Evolutionary conservation across 306 rosid species (phyloP).

Genomic region (Dalbergia cochinchinensis): DNA sequence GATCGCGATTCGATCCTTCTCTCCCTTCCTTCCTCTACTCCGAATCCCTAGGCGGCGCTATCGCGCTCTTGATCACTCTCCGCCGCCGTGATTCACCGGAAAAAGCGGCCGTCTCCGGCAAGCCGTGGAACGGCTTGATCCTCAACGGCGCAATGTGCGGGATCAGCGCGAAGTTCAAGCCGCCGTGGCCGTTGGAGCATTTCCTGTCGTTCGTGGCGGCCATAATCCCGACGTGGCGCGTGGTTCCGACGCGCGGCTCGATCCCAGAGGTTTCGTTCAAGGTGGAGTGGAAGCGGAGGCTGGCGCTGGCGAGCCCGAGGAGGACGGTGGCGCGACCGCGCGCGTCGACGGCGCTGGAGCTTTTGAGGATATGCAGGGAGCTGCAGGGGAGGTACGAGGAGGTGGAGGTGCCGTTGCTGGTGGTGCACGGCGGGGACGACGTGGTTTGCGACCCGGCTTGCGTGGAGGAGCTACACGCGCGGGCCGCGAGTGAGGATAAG

Average conservation of each 20-base stretch:
- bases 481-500: constrained; percentile 85
- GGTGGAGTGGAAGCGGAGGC: constrained; percentile 84
- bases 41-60: constrained; percentile 96
- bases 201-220: constrained; percentile 75
- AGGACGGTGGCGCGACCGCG: constrained; percentile 75
- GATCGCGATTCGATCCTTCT: constrained; percentile 59
- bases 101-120: background rate
- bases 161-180: constrained; percentile 89
- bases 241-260: constrained; percentile 92
- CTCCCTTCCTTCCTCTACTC: constrained; percentile 84
- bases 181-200: constrained; percentile 97
- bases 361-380: constrained; percentile 81
- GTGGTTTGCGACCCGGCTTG: constrained; percentile 88
- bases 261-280: constrained; percentile 82
- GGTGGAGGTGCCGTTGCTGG: constrained; percentile 82
- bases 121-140: constrained; percentile 71
- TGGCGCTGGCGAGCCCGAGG: constrained; percentile 80
- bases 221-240: constrained; percentile 86
- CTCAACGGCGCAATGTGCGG: constrained; percentile 99
- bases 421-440: constrained; percentile 82
- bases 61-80: constrained; percentile 80
- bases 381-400: constrained; percentile 83
- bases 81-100: constrained; percentile 35
- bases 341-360: constrained; percentile 90
- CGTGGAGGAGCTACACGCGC: constrained; percentile 68